Percentiles rank a stretch among this genome's conserved stretches.
These are phyloP conservation scores for Talaromyces nanjingensis DNA, from an alignment of 495 filamentous ascomycete species.

Conservation along the genomic window DNA sequence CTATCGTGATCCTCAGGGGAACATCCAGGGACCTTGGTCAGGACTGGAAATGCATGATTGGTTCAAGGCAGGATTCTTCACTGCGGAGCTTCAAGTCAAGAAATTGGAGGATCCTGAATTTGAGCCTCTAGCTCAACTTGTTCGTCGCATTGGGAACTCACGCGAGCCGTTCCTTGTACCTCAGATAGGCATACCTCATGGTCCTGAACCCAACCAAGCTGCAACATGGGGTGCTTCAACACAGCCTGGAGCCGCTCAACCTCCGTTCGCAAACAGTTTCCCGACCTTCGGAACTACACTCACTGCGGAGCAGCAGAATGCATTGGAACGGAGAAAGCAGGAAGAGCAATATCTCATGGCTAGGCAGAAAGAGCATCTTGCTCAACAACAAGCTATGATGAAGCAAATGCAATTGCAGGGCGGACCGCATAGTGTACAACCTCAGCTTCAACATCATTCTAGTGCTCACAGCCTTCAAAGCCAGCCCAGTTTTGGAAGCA, in stretches of 20 bases:
- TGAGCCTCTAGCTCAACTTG: constrained; percentile 91
- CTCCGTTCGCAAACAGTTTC: constrained; percentile 91
- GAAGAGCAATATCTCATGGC: constrained; percentile 97
- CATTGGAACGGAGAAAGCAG: constrained; percentile 90
- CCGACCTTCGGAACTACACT: constrained; percentile 96
- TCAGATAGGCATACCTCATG: constrained; percentile 89
- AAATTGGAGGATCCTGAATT: constrained; percentile 89
- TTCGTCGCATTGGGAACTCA: constrained; percentile 94
- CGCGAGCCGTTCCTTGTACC: constrained; percentile 95
- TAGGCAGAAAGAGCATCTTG: constrained; percentile 86
- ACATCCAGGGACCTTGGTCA: constrained; percentile 88
- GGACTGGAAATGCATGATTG: constrained; percentile 99
- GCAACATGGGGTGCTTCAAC: constrained; percentile 32
- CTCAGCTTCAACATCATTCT: constrained; percentile 78
- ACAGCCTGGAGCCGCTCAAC: constrained; percentile 62
- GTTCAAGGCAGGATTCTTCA: constrained; percentile 99
- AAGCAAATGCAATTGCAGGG: constrained; percentile 66
- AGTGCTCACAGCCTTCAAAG: constrained; percentile 94
- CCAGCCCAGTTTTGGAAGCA: constrained; percentile 89
- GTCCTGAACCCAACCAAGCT: constrained; percentile 46
- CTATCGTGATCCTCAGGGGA: constrained; percentile 88
- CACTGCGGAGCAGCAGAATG: constrained; percentile 96
- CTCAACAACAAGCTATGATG: constrained; percentile 74
- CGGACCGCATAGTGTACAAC: constrained; percentile 40
- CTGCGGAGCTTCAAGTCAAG: constrained; percentile 85